Evolutionary conservation across 257 asterid species (phyloP).

Genomic region (Gynochthodes officinalis): DNA sequence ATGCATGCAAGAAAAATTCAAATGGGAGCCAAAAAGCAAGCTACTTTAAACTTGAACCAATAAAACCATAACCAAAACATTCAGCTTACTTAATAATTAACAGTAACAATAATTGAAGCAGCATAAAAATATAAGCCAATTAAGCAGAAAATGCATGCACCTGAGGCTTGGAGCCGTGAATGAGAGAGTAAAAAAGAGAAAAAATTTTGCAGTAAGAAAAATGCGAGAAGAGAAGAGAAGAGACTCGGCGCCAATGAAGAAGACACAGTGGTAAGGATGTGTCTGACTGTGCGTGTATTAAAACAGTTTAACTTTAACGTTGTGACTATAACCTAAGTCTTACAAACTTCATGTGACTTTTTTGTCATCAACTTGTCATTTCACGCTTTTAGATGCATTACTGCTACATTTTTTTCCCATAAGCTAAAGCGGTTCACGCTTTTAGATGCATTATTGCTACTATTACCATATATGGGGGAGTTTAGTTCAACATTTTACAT

Average conservation of each 20-base stretch:
- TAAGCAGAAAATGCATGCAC: constrained; percentile 1
- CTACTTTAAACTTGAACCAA: not conserved
- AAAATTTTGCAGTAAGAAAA: not conserved
- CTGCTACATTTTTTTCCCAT: too few relatives aligned
- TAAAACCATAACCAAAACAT: not conserved
- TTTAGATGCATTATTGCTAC: too few relatives aligned
- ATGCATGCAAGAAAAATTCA: not conserved
- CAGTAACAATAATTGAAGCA: not conserved
- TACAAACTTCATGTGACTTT: too few relatives aligned
- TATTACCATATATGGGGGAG: too few relatives aligned
- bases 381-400: too few relatives aligned
- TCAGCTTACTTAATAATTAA: not conserved
- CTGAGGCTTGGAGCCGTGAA: not conserved
- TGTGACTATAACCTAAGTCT: not conserved
- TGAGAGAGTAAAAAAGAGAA: not conserved
- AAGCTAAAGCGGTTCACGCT: too few relatives aligned
- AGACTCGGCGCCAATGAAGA: not conserved
- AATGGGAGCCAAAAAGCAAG: not conserved
- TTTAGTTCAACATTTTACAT: too few relatives aligned
- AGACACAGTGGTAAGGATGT: not conserved
- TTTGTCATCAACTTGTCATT: too few relatives aligned
- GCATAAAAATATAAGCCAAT: not conserved
- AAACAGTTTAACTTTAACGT: too few relatives aligned
- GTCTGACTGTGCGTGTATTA: not conserved
- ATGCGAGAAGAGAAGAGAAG: not conserved